A percentile compares a stretch with the other conserved stretches of the same genome.
Evolutionary conservation across 2,329 filamentous ascomycete species (phyloP).

Genomic region (Diaporthe helianthi): DNA sequence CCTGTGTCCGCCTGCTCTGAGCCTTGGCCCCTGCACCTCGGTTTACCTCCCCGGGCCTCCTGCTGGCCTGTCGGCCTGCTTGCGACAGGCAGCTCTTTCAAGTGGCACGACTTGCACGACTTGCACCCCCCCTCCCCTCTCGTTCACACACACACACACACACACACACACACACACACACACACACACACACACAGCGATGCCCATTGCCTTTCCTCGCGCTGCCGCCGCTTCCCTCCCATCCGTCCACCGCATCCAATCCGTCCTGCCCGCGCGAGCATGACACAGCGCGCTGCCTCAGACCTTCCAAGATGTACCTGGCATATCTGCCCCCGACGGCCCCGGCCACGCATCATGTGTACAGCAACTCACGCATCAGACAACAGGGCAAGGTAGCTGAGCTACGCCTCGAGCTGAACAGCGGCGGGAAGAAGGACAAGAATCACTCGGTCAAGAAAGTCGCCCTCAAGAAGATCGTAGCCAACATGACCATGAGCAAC

Average conservation of each 20-base stretch:
- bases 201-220: constrained; percentile 18
- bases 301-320: constrained; percentile 55
- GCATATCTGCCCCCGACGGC: constrained; percentile 57
- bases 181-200: too few species aligned
- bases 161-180: too few species aligned
- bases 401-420: constrained; percentile 91
- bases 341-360: constrained; percentile 39
- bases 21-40: constrained; percentile 13
- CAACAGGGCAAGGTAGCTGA: constrained; percentile 98
- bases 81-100: not conserved
- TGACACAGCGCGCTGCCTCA: not conserved
- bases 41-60: not conserved
- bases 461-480: constrained; percentile 98
- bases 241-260: not conserved
- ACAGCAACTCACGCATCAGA: constrained; percentile 56
- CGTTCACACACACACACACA: too few species aligned
- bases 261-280: constrained; percentile 11
- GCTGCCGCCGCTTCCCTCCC: constrained; percentile 4
- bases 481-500: constrained; percentile 99
- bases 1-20: not conserved
- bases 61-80: not conserved
- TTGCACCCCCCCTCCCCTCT: not conserved
- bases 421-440: constrained; percentile 97
- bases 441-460: constrained; percentile 95
- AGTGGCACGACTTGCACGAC: not conserved